phyloP scores from a whole-genome alignment of 768 basidiomycete species.

The Holtermannia corniformis region DNA sequence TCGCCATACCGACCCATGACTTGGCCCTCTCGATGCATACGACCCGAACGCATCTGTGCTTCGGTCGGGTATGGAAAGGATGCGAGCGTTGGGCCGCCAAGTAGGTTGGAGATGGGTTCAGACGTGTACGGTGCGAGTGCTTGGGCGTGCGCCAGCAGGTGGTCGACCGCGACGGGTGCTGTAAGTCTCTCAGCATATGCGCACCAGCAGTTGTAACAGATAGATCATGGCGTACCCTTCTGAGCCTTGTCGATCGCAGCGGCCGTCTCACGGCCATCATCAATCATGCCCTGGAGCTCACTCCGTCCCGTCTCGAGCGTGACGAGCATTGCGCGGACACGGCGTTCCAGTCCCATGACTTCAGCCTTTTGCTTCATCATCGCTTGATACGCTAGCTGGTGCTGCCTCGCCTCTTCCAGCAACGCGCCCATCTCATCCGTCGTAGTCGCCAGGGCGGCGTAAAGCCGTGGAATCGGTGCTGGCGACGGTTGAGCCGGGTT shows the following conservation, averaged over 20 bases:
- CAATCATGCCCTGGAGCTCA: constrained; percentile 24
- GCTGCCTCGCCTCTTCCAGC: constrained; percentile 11
- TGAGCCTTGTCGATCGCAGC: constrained; percentile 13
- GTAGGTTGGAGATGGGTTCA: constrained; percentile 22
- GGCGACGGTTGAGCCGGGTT: constrained; percentile 1
- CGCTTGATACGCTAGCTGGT: constrained; percentile 17
- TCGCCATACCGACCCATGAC: constrained; percentile 32
- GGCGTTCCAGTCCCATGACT: constrained; percentile 16
- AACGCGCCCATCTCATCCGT: constrained; percentile 16
- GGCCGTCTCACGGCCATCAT: constrained; percentile 6
- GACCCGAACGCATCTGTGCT: constrained; percentile 23
- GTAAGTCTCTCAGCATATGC: neutral
- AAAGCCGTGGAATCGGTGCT: constrained; percentile 7
- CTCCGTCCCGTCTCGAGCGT: constrained; percentile 13
- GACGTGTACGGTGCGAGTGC: constrained; percentile 21
- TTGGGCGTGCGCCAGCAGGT: constrained; percentile 21
- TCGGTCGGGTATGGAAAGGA: constrained; percentile 32
- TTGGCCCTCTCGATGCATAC: constrained; percentile 25
- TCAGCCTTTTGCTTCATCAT: constrained; percentile 11
- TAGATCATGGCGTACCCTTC: constrained; percentile 11
- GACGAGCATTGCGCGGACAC: constrained; percentile 12
- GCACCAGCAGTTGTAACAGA: neutral
- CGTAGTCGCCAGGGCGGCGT: constrained; percentile 8
- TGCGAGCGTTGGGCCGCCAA: constrained; percentile 17
- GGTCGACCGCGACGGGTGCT: constrained; percentile 15